Evolutionary conservation across 768 basidiomycete genomes (phyloP).

Genomic region (Pholiota microspora): DNA sequence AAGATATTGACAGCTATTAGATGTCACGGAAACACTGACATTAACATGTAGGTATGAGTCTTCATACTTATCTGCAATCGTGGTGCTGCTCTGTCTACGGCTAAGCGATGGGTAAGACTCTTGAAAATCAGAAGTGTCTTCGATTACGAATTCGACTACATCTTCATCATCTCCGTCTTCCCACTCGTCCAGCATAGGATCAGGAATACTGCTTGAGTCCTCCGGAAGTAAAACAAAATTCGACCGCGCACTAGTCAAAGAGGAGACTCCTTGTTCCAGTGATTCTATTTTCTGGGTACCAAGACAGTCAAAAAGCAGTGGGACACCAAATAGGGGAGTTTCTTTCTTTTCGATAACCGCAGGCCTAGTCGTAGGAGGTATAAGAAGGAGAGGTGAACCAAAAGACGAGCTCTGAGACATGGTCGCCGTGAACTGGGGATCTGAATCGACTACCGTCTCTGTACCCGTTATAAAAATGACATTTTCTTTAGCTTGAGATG

Average conservation of each 20-base stretch:
- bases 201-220: constrained; percentile 25
- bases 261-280: no score
- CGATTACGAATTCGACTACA: constrained; percentile 1
- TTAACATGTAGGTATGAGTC: no score
- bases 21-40: neutral
- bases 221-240: neutral
- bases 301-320: constrained; percentile 13
- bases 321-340: constrained; percentile 17
- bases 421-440: no score
- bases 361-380: neutral
- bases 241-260: neutral
- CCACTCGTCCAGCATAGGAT: constrained; percentile 50
- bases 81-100: no score
- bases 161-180: constrained; percentile 68
- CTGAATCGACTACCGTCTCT: neutral
- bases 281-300: neutral
- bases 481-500: neutral
- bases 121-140: neutral
- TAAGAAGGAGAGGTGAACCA: constrained; percentile 2
- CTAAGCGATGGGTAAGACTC: neutral
- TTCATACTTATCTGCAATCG: no score
- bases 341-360: no score
- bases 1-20: neutral
- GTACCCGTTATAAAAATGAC: neutral
- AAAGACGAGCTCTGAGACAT: neutral